A percentile compares a stretch with the other conserved stretches of the same genome.
phyloP scores from a whole-genome alignment of 768 basidiomycete genomes.

The Lactarius indigo region DNA sequence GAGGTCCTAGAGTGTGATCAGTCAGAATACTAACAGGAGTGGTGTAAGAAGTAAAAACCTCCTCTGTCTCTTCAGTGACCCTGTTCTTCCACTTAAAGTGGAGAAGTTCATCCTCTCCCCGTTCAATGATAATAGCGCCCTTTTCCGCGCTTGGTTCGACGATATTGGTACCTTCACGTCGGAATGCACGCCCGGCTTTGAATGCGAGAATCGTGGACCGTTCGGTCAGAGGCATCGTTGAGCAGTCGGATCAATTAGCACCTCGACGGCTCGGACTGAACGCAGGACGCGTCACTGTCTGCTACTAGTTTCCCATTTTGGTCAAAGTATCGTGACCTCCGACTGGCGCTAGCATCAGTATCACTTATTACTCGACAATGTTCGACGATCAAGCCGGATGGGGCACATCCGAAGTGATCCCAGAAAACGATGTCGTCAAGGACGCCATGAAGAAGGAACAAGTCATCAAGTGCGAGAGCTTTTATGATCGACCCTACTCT shows the following conservation, averaged over 20 bases:
- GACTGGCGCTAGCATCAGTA: background rate
- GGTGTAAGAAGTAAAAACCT: slow-evolving; percentile 41
- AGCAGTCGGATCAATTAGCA: background rate
- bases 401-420: slow-evolving; percentile 32
- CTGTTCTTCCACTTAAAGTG: slow-evolving; percentile 82
- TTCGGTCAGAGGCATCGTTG: slow-evolving; percentile 22
- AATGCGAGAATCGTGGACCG: slow-evolving; percentile 40
- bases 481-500: background rate
- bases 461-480: slow-evolving; percentile 59
- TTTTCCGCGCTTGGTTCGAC: slow-evolving; percentile 68
- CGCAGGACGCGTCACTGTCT: slow-evolving; percentile 17
- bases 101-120: slow-evolving; percentile 70
- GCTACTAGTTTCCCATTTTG: slow-evolving; percentile 7
- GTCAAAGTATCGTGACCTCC: background rate
- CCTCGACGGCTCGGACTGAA: background rate
- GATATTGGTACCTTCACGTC: slow-evolving; percentile 60
- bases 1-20: slow-evolving; percentile 53
- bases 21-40: slow-evolving; percentile 3
- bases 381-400: slow-evolving; percentile 25
- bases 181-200: slow-evolving; percentile 72
- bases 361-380: slow-evolving; percentile 5
- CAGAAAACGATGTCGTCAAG: slow-evolving; percentile 60
- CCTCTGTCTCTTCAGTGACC: slow-evolving; percentile 53
- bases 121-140: slow-evolving; percentile 66
- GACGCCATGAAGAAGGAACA: slow-evolving; percentile 78